phyloP scores from a whole-genome alignment of 1,284 basidiomycete species.

The Tetrapyrgos nigripes region DNA sequence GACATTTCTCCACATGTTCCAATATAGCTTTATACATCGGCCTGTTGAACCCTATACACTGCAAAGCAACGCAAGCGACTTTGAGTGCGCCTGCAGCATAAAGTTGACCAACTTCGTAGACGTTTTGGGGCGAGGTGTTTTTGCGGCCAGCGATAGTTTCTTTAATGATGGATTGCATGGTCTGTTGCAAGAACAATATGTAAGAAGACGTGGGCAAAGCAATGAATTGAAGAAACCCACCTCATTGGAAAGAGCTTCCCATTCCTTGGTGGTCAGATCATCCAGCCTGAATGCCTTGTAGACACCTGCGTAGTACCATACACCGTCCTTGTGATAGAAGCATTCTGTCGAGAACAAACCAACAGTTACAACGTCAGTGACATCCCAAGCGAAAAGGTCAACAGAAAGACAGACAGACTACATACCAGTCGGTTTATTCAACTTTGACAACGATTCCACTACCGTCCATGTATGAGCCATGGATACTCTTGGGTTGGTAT shows the following conservation, averaged over 20 bases:
- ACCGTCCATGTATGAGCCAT: conserved; percentile 75
- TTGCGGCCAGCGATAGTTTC: conserved; percentile 73
- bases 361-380: no score
- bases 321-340: conserved; percentile 77
- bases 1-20: conserved; percentile 65
- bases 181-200: conserved; percentile 43
- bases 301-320: conserved; percentile 82
- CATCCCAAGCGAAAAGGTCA: no score
- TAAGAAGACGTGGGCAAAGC: conserved; percentile 6
- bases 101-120: conserved; percentile 74
- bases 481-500: conserved; percentile 71
- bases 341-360: conserved; percentile 60
- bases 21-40: conserved; percentile 65
- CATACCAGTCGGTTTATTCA: conserved; percentile 67
- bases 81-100: conserved; percentile 74
- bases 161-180: conserved; percentile 66
- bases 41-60: conserved; percentile 77
- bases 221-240: conserved; percentile 38
- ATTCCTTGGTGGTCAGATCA: conserved; percentile 69
- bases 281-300: conserved; percentile 71
- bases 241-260: conserved; percentile 68
- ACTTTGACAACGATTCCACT: conserved; percentile 62
- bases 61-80: conserved; percentile 72
- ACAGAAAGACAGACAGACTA: neutral
- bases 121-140: conserved; percentile 76